phyloP scores from a whole-genome alignment of 306 rosid genomes.

The Malus orientalis region DNA sequence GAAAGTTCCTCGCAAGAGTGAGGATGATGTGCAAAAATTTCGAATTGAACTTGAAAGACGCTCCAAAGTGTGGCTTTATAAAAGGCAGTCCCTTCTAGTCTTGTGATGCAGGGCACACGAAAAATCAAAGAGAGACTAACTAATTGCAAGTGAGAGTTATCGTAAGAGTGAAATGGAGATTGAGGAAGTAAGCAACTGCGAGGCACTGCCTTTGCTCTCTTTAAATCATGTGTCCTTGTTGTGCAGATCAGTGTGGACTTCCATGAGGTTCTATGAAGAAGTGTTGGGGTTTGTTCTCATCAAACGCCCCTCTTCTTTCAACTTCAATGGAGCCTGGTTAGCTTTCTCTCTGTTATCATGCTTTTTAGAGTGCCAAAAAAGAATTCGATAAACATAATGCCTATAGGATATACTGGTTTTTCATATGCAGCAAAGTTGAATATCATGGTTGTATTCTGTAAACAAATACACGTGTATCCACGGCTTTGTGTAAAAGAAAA shows the following conservation, averaged over 20 bases:
- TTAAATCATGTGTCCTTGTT: slow-evolving; percentile 60
- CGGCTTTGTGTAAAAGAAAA: background rate
- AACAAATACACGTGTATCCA: background rate
- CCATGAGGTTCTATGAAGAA: slow-evolving; percentile 59
- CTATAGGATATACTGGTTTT: background rate
- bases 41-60: background rate
- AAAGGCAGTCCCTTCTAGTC: slow-evolving; percentile 17
- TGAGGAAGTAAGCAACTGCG: slow-evolving; percentile 49
- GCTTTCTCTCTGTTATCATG: background rate
- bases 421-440: background rate
- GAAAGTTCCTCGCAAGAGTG: slow-evolving; percentile 41
- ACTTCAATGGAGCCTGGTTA: slow-evolving; percentile 79
- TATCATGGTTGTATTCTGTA: background rate
- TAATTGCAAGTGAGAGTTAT: slow-evolving; percentile 8
- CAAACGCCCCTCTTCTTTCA: slow-evolving; percentile 83
- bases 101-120: slow-evolving; percentile 21
- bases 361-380: background rate
- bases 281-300: slow-evolving; percentile 70
- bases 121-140: slow-evolving; percentile 4
- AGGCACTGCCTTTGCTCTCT: slow-evolving; percentile 63
- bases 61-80: slow-evolving; percentile 20
- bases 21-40: background rate
- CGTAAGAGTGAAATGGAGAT: slow-evolving; percentile 43
- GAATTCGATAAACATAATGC: background rate
- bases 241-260: slow-evolving; percentile 68